Percentiles rank a stretch among this genome's conserved stretches.
phyloP scores from a whole-genome alignment of 768 basidiomycete genomes.

The Brasilioporus rufonigricans region DNA sequence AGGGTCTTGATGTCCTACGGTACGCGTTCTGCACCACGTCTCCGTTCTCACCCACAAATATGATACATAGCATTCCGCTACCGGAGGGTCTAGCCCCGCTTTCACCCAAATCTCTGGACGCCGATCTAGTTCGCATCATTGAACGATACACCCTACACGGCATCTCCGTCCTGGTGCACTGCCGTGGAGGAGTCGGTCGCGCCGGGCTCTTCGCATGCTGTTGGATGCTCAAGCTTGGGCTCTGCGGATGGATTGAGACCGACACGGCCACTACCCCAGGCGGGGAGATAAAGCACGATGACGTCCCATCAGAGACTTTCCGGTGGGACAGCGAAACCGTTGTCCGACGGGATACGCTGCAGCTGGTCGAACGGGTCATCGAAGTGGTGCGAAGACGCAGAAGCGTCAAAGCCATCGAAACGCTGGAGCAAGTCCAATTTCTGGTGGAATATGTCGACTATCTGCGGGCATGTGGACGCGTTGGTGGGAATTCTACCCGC shows the following conservation, averaged over 20 bases:
- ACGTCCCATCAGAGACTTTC: background rate
- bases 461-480: slow-evolving; percentile 33
- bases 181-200: slow-evolving; percentile 91
- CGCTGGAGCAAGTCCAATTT: slow-evolving; percentile 88
- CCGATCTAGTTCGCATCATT: slow-evolving; percentile 63
- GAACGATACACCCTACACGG: slow-evolving; percentile 72
- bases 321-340: slow-evolving; percentile 23
- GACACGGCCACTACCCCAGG: background rate
- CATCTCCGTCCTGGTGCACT: slow-evolving; percentile 76
- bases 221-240: slow-evolving; percentile 89
- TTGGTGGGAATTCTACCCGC: background rate
- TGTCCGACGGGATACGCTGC: slow-evolving; percentile 49
- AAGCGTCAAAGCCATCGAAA: slow-evolving; percentile 90
- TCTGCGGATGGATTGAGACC: slow-evolving; percentile 67
- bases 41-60: background rate
- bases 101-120: slow-evolving; percentile 57
- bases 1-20: slow-evolving; percentile 82
- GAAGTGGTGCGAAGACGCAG: slow-evolving; percentile 68
- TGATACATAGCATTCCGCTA: slow-evolving; percentile 66
- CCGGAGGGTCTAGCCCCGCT: slow-evolving; percentile 87
- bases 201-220: slow-evolving; percentile 91
- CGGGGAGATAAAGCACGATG: background rate
- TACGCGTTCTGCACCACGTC: slow-evolving; percentile 23
- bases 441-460: slow-evolving; percentile 74
- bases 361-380: slow-evolving; percentile 72